Base-by-base conservation (phyloP, 2,329 filamentous ascomycete genomes). In the Fusarium burgessii region DNA sequence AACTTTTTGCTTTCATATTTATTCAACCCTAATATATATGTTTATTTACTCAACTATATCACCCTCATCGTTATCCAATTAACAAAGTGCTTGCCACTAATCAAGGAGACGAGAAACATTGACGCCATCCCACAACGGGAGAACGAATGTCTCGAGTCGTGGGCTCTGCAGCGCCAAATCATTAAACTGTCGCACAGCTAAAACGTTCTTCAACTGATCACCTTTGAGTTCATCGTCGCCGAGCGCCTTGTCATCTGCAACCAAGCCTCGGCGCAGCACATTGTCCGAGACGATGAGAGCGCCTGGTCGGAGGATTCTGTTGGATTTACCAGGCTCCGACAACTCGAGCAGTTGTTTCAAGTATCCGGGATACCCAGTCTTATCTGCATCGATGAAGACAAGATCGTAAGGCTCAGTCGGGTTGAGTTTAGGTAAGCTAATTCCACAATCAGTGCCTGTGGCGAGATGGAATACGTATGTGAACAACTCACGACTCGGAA, bases 261-360 rank as follows among this genome's bases (percentile, higher is more conserved):
- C 84, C 15, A 86, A 78, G 10, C 82, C 86, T 10, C 80, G 77
- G 5, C 84, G 83, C 29, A 89, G 80, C 43, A 86, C 82, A 61
- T 89, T 89, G 75, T 89, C 87, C 2, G 84, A 86, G 17, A 88
- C 78, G 64, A 89, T 84, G 60, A 88, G 77, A 0, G 85, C 86
- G 11, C 84, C 85, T 12, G 81, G 76, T 2, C 83, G 81, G 41
- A 89, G 80, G 29, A 89, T 80, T 10, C 85, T 82, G 17, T 68
- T 72, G 5, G 74, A 20, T 9, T 70, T 66, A 5, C 79, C 81
- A 3, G 84, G 80, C 51, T 72, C 74, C 8, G 85, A 88, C 51
- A 78, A 74, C 20, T 78, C 79, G 17, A 88, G 79, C 57, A 88
- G 82, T 33, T 82, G 78, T 23, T 78, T 74, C 40, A 88, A 79